Percentiles rank a stretch among this genome's conserved stretches.
phyloP scores from a whole-genome alignment of 2,329 filamentous ascomycete genomes.

The Fusarium odoratissimum region DNA sequence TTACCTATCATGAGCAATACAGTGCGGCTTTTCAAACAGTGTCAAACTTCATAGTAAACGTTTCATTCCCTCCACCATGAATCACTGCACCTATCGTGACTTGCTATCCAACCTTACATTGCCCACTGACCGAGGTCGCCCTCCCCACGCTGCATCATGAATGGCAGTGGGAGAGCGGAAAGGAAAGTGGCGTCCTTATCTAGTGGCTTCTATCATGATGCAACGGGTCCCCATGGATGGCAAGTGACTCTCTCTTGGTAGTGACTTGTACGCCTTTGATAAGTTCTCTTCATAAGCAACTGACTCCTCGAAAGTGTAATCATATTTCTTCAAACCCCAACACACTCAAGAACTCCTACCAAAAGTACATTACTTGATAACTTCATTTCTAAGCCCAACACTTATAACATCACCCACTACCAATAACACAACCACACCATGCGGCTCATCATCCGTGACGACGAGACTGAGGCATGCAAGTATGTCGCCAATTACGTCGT shows the following conservation, averaged over 20 bases:
- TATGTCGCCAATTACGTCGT: slow-evolving; percentile 88
- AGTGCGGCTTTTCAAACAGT: slow-evolving; percentile 34
- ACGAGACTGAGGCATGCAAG: slow-evolving; percentile 73
- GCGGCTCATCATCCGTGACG: slow-evolving; percentile 86
- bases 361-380: neutral
- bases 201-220: slow-evolving; percentile 24
- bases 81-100: slow-evolving; percentile 1
- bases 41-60: slow-evolving; percentile 31
- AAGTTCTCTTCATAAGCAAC: slow-evolving; percentile 28
- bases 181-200: slow-evolving; percentile 13
- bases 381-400: slow-evolving; percentile 4
- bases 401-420: slow-evolving; percentile 31
- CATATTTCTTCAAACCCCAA: neutral
- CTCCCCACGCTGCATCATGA: slow-evolving; percentile 27
- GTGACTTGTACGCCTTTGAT: neutral
- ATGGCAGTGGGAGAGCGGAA: slow-evolving; percentile 12
- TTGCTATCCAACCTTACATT: slow-evolving; percentile 29
- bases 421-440: slow-evolving; percentile 58
- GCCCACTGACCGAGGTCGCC: slow-evolving; percentile 15
- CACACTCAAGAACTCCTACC: neutral
- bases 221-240: slow-evolving; percentile 22
- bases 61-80: slow-evolving; percentile 28
- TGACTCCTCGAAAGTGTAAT: slow-evolving; percentile 17
- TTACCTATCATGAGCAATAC: slow-evolving; percentile 24
- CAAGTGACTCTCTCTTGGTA: slow-evolving; percentile 18